phyloP scores from a whole-genome alignment of 257 asterid species.

The Jacaranda copaia region DNA sequence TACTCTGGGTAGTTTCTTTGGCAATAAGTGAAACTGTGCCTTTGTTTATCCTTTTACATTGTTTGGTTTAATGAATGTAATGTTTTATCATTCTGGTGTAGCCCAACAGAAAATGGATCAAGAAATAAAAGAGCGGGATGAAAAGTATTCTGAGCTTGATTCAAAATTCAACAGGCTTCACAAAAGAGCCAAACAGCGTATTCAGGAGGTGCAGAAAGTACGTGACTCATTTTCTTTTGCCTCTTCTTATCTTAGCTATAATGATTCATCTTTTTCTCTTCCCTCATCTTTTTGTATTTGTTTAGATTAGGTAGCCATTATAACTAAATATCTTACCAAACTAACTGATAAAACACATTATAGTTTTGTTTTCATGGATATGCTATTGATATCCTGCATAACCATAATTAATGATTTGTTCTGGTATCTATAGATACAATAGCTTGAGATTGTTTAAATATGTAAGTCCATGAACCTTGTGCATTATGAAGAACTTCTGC shows the following conservation, averaged over 20 bases:
- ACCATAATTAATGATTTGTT: background rate
- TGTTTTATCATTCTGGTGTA: conserved; percentile 48
- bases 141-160: conserved; percentile 90
- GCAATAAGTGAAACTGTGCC: conserved; percentile 19
- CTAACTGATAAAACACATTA: conserved; percentile 1
- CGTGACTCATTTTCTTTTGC: conserved; percentile 18
- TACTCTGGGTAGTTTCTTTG: conserved; percentile 18
- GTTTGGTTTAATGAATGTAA: conserved; percentile 47
- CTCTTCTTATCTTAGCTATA: conserved; percentile 15
- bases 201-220: conserved; percentile 99
- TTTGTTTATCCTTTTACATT: conserved; percentile 28
- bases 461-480: conserved; percentile 7
- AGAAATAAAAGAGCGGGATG: conserved; percentile 91
- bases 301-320: conserved; percentile 16
- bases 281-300: background rate
- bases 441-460: conserved; percentile 9
- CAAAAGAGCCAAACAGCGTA: conserved; percentile 99
- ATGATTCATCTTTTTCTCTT: conserved; percentile 8
- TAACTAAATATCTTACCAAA: conserved; percentile 8
- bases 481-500: conserved; percentile 16
- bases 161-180: conserved; percentile 92
- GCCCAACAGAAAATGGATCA: conserved; percentile 93
- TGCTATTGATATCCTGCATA: conserved; percentile 1
- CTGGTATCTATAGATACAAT: conserved; percentile 7
- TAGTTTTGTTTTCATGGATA: conserved; percentile 3